These are phyloP conservation scores for Hyaloscypha bicolor DNA, from an alignment of 495 filamentous ascomycete genomes.

Conservation along the genomic window DNA sequence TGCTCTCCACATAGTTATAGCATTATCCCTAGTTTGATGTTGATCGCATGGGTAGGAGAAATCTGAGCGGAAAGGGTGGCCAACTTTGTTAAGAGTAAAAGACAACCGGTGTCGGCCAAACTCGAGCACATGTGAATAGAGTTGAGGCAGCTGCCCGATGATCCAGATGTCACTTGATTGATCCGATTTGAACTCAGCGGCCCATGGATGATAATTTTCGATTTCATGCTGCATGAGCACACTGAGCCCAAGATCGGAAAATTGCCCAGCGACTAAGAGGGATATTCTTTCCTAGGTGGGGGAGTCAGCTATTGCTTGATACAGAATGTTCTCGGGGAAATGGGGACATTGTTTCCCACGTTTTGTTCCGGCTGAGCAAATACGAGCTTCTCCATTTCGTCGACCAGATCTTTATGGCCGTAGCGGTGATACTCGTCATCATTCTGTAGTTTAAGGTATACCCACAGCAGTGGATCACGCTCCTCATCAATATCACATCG, in stretches of 20 bases:
- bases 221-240: constrained; percentile 44
- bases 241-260: constrained; percentile 49
- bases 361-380: constrained; percentile 37
- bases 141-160: not conserved
- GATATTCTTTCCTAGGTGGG: constrained; percentile 39
- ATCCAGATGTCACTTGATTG: not conserved
- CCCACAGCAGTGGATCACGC: not conserved
- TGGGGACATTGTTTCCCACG: too few species aligned
- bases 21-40: constrained; percentile 45
- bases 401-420: constrained; percentile 40
- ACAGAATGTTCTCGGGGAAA: too few species aligned
- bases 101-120: not conserved
- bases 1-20: constrained; percentile 43
- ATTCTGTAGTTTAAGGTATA: constrained; percentile 11
- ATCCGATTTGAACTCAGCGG: not conserved
- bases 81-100: constrained; percentile 21
- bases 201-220: constrained; percentile 33
- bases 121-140: not conserved
- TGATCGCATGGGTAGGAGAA: constrained; percentile 55
- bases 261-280: constrained; percentile 32
- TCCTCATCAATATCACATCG: not conserved
- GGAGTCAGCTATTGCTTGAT: too few species aligned
- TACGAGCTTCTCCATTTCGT: constrained; percentile 50
- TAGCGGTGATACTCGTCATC: constrained; percentile 33
- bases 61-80: constrained; percentile 37